Conservation (phyloP, 139 green algal species). For the Chlamydomonas eustigma region DNA sequence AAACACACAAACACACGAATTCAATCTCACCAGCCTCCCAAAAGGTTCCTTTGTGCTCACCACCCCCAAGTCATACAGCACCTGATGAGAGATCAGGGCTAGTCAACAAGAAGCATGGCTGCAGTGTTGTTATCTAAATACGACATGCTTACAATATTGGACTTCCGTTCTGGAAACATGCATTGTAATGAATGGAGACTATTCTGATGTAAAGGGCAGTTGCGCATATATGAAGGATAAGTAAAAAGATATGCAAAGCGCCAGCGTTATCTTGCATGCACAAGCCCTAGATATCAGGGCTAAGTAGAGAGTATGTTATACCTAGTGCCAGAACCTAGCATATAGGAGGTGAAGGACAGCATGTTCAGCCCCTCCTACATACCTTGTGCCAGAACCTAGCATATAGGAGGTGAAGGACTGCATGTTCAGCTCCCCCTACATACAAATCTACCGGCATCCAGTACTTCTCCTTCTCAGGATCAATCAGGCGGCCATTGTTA, state of each 20-base stretch:
- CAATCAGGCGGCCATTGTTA: constrained; percentile 69
- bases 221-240: no score
- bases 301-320: no score
- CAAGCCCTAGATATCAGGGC: no score
- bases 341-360: constrained; percentile 98
- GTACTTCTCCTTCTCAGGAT: constrained; percentile 83
- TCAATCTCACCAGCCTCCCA: constrained; percentile 76
- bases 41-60: constrained; percentile 94
- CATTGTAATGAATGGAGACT: no score
- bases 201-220: no score
- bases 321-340: constrained; percentile 97
- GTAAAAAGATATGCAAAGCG: no score
- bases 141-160: no score
- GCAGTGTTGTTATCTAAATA: no score
- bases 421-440: constrained; percentile 97
- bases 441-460: constrained; percentile 99
- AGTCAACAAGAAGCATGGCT: no score
- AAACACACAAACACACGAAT: no score
- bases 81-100: constrained; percentile 47
- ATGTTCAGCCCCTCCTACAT: constrained; percentile 97
- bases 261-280: no score
- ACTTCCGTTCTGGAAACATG: no score
- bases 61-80: constrained; percentile 93
- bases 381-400: constrained; percentile 98
- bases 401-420: constrained; percentile 98